These are phyloP conservation scores for Isabelozyma heimii DNA, from an alignment of 805 yeast genomes.

Conservation along the genomic window DNA sequence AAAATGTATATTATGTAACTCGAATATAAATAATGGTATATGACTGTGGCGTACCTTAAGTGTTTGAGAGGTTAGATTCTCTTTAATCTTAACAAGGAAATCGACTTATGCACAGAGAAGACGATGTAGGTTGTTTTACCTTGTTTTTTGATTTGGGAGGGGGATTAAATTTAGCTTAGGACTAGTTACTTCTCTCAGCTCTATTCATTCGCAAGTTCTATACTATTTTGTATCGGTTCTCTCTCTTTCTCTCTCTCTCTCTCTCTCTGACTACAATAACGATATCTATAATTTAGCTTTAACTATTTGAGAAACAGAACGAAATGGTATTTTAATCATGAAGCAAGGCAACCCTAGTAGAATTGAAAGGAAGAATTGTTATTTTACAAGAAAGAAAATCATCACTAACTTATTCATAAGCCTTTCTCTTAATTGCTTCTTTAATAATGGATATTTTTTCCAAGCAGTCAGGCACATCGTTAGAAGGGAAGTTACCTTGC, in stretches of 20 bases:
- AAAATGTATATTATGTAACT: background rate
- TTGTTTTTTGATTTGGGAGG: too few relatives aligned
- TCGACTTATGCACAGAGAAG: too few relatives aligned
- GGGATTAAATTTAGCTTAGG: too few relatives aligned
- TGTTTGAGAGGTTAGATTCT: too few relatives aligned
- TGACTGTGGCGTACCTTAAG: background rate
- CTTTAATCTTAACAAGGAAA: too few relatives aligned
- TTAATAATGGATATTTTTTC: constrained; percentile 49
- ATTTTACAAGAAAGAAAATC: background rate
- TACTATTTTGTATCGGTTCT: too few relatives aligned
- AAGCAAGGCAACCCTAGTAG: background rate
- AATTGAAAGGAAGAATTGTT: background rate
- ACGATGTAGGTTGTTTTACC: too few relatives aligned
- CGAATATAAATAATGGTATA: background rate
- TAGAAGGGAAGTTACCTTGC: constrained; percentile 41
- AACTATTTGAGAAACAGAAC: background rate
- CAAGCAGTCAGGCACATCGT: constrained; percentile 41
- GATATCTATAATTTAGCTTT: background rate
- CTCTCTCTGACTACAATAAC: too few relatives aligned
- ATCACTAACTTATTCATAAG: constrained; percentile 14
- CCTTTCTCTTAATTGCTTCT: constrained; percentile 55
- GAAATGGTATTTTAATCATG: background rate
- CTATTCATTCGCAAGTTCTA: too few relatives aligned
- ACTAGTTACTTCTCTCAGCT: too few relatives aligned
- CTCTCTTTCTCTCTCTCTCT: too few relatives aligned